Percentiles rank a stretch among this genome's conserved stretches.
phyloP scores from a whole-genome alignment of 805 yeast species.

The Wickerhamomyces canadensis region DNA sequence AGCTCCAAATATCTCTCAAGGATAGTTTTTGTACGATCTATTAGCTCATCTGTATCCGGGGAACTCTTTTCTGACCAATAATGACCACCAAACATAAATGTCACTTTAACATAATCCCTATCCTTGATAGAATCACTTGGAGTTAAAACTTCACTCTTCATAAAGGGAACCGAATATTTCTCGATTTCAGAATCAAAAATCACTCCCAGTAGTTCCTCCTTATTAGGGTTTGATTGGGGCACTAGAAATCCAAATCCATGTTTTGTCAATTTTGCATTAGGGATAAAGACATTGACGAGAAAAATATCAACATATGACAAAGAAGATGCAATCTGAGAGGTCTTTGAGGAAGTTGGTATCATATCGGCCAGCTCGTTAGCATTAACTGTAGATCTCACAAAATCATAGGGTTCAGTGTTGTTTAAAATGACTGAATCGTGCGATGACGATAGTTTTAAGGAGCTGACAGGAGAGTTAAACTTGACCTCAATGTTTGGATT shows the following conservation, averaged over 20 bases:
- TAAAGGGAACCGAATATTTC: slow-evolving; percentile 37
- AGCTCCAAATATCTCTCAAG: slow-evolving; percentile 33
- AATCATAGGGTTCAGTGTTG: slow-evolving; percentile 34
- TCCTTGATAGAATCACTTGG: slow-evolving; percentile 7
- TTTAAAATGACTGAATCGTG: slow-evolving; percentile 3
- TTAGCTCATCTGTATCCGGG: slow-evolving; percentile 18
- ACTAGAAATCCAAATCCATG: slow-evolving; percentile 87
- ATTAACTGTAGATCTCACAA: slow-evolving; percentile 55
- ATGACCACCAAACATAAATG: slow-evolving; percentile 91
- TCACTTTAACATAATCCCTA: slow-evolving; percentile 56
- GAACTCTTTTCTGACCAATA: slow-evolving; percentile 32
- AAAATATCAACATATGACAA: slow-evolving; percentile 38
- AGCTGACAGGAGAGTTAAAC: slow-evolving; percentile 23
- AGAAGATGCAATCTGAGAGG: slow-evolving; percentile 14
- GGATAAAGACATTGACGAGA: slow-evolving; percentile 64
- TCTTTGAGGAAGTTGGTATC: slow-evolving; percentile 16
- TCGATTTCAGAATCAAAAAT: slow-evolving; percentile 88
- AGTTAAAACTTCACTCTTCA: slow-evolving; percentile 12
- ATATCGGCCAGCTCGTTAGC: slow-evolving; percentile 34
- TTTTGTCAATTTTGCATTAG: slow-evolving; percentile 35
- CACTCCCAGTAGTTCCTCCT: slow-evolving; percentile 68
- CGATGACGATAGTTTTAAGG: background rate
- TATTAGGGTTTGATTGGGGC: slow-evolving; percentile 47
- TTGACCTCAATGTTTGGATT: slow-evolving; percentile 37
- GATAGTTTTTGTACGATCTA: slow-evolving; percentile 30